phyloP scores from a whole-genome alignment of 2,329 filamentous ascomycete genomes.

The Cladosporium sp. region DNA sequence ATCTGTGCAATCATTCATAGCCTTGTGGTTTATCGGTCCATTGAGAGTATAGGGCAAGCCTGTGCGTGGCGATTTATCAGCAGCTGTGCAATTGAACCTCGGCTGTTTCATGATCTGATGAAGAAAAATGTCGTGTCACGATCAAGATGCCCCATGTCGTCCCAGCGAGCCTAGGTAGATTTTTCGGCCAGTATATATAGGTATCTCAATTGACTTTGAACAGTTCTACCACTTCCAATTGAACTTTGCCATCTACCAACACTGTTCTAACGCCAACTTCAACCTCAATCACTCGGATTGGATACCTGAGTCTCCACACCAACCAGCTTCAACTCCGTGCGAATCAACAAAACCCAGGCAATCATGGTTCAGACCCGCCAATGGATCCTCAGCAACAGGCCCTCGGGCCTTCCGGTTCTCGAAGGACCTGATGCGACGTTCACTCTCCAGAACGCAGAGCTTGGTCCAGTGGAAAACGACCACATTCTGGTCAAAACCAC shows the following conservation, averaged over 20 bases:
- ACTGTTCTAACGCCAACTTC: too few relatives aligned
- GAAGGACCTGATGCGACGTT: conserved; percentile 38
- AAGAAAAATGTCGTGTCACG: too few relatives aligned
- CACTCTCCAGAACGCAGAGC: conserved; percentile 31
- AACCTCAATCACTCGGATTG: too few relatives aligned
- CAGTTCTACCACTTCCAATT: neutral
- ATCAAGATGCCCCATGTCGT: too few relatives aligned
- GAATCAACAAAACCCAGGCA: neutral
- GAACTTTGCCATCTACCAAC: neutral
- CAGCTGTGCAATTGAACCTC: neutral
- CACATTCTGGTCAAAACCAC: conserved; percentile 45
- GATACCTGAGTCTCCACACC: too few relatives aligned
- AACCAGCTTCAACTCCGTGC: too few relatives aligned
- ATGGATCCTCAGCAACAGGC: conserved; percentile 43
- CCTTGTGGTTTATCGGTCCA: too few relatives aligned
- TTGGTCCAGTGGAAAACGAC: conserved; percentile 31
- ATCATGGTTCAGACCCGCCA: conserved; percentile 26
- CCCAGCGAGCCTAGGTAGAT: too few relatives aligned
- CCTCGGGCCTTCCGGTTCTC: conserved; percentile 33
- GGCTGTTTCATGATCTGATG: neutral
- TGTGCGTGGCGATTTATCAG: neutral
- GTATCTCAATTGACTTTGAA: too few relatives aligned
- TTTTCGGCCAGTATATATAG: too few relatives aligned
- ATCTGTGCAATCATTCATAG: too few relatives aligned
- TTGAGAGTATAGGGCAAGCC: too few relatives aligned